Conservation (phyloP, 2,329 filamentous ascomycete species). For the Aureobasidium melanogenum region DNA sequence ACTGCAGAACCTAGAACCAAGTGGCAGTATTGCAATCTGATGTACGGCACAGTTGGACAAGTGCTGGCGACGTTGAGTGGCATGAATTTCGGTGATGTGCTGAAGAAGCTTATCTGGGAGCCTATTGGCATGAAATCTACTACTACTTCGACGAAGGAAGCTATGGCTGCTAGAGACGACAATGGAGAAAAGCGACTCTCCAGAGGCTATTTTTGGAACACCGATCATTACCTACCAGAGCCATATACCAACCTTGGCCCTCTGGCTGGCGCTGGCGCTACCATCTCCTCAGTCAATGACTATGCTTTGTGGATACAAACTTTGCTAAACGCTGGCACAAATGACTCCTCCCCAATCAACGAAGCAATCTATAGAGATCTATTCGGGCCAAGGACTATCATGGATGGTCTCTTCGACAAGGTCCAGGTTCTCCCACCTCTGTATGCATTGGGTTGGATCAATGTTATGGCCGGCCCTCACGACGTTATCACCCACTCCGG, state of each 20-base stretch:
- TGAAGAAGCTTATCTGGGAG: not conserved
- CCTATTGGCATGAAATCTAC: not conserved
- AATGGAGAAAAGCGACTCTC: not conserved
- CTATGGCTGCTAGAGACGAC: not conserved
- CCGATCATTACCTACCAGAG: not conserved
- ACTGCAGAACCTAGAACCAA: slow-evolving; percentile 29
- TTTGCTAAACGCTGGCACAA: slow-evolving; percentile 11
- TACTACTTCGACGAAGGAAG: not conserved
- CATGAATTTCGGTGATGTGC: not conserved
- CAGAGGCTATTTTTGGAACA: not conserved
- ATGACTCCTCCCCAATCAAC: not conserved
- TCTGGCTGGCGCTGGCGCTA: slow-evolving; percentile 16
- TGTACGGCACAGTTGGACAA: slow-evolving; percentile 41
- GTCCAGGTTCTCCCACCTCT: too few relatives aligned
- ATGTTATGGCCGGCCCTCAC: too few relatives aligned
- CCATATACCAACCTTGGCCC: slow-evolving; percentile 14
- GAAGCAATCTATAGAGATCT: not conserved
- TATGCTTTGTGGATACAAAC: slow-evolving; percentile 14
- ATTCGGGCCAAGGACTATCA: not conserved
- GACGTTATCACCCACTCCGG: not conserved
- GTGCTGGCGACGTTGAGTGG: slow-evolving; percentile 33
- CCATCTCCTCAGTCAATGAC: slow-evolving; percentile 15
- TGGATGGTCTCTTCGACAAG: not conserved
- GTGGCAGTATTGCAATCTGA: slow-evolving; percentile 45
- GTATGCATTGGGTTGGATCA: too few relatives aligned